phyloP scores from a whole-genome alignment of 2,329 filamentous ascomycete species.

The Fusarium sp. region DNA sequence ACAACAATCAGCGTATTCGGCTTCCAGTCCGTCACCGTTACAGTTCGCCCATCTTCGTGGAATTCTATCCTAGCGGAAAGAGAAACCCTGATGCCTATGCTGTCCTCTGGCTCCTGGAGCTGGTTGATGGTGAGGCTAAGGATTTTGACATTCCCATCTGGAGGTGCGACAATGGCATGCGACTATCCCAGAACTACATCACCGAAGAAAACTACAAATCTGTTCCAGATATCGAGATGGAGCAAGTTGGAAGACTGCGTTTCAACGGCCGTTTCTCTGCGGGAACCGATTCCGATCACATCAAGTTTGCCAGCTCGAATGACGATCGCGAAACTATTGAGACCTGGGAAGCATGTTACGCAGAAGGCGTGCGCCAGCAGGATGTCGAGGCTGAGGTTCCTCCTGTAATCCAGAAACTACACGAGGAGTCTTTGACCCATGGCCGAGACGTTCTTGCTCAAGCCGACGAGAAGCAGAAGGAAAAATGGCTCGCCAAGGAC shows the following conservation, averaged over 20 bases:
- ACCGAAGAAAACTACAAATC: slow-evolving; percentile 78
- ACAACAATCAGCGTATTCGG: slow-evolving; percentile 64
- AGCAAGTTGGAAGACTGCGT: slow-evolving; percentile 82
- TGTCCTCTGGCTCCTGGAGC: slow-evolving; percentile 85
- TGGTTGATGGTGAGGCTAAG: slow-evolving; percentile 82
- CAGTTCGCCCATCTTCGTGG: slow-evolving; percentile 88
- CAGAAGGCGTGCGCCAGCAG: slow-evolving; percentile 83
- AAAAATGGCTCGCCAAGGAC: slow-evolving; percentile 81
- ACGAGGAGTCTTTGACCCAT: slow-evolving; percentile 83
- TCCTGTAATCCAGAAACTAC: slow-evolving; percentile 76
- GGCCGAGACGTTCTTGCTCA: slow-evolving; percentile 84
- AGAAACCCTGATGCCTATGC: slow-evolving; percentile 80
- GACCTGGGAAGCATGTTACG: slow-evolving; percentile 90
- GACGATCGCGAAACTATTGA: slow-evolving; percentile 93
- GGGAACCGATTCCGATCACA: slow-evolving; percentile 88
- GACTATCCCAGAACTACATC: slow-evolving; percentile 92
- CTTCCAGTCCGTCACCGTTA: slow-evolving; percentile 93
- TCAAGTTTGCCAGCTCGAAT: slow-evolving; percentile 85
- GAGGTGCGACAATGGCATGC: slow-evolving; percentile 78
- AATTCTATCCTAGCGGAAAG: slow-evolving; percentile 79
- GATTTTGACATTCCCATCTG: slow-evolving; percentile 92
- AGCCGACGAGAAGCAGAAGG: slow-evolving; percentile 76
- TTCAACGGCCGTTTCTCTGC: slow-evolving; percentile 89
- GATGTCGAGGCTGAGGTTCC: slow-evolving; percentile 81
- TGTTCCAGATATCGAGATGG: slow-evolving; percentile 79